Evolutionary conservation across 2,329 filamentous ascomycete species (phyloP).

Genomic region (Trichoderma brevicompactum): DNA sequence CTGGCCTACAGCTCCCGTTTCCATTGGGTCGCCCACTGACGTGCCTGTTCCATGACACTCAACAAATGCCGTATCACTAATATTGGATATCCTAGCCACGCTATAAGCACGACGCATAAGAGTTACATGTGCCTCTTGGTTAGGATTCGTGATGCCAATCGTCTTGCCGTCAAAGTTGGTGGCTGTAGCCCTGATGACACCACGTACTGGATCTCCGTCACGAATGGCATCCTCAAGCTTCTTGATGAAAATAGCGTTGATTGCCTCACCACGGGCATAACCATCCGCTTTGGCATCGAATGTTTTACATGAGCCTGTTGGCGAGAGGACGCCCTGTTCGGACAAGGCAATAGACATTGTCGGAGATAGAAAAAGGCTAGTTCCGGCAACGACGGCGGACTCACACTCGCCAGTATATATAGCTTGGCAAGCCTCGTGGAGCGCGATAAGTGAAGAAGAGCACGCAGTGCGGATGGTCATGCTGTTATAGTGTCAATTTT

Average conservation of each 20-base stretch:
- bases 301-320: constrained; percentile 40
- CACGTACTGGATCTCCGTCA: constrained; percentile 51
- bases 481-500: constrained; percentile 28
- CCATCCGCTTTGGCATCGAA: constrained; percentile 54
- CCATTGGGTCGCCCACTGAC: constrained; percentile 43
- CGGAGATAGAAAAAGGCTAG: constrained; percentile 40
- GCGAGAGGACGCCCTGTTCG: constrained; percentile 44
- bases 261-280: constrained; percentile 56
- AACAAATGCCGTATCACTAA: constrained; percentile 40
- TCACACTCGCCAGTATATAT: constrained; percentile 35
- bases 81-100: constrained; percentile 36
- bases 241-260: constrained; percentile 52
- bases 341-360: constrained; percentile 37
- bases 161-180: constrained; percentile 51
- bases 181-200: constrained; percentile 45
- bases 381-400: constrained; percentile 40
- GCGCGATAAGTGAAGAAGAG: constrained; percentile 43
- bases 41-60: constrained; percentile 50
- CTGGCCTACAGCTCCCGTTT: constrained; percentile 41
- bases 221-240: constrained; percentile 50
- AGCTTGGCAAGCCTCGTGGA: constrained; percentile 45
- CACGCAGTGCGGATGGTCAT: constrained; percentile 46
- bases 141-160: constrained; percentile 48
- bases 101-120: constrained; percentile 42
- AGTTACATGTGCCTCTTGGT: constrained; percentile 38